Evolutionary conservation across 257 asterid genomes (phyloP), one percentile per base, ranked within the genome.

Genomic region (Scutellaria minor): DNA sequence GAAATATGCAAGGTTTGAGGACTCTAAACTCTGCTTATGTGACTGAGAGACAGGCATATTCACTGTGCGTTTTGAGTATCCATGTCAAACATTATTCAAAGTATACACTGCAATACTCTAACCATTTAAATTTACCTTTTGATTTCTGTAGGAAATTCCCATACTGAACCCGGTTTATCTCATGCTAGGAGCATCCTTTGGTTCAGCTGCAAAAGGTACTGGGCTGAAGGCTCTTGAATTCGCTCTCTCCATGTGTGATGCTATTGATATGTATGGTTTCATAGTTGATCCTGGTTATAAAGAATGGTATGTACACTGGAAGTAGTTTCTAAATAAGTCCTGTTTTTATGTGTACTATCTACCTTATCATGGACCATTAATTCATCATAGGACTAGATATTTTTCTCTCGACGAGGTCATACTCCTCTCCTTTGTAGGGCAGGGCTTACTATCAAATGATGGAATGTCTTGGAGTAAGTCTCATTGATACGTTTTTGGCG

Each of bases 181-280:
- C 53, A 82, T 82, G 86, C 81, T 82, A 67, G 86, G 86, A 45
- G 83, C 86, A 73, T 82, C 86, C 27, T 82, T 82, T 63, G 86
- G 86, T 58, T 82, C 86, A n/a, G 84, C 86, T 72, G 99, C 99
- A 45, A 95, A 95, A 86, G 98, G 98, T 73, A 92, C 98, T 8
- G 99, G 99, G 67, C 84, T 95, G 77, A 95, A 95, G 89, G 98
- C 99, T 75, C 98, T 95, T 79, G 99, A 95, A 77, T 95, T 95
- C 48, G 97, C 99, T 67, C 97, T 95, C 81, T 95, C 98, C 91
- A 76, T 90, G 12, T 95, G 98, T 72, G 96, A 92, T 58, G 83
- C 90, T 72, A 97, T 92, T 61, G 96, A 95, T 71, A 95, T 95
- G 96, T 95, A 95, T 80, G 99, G 99, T 71, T 95, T 92, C 82